Percentiles rank a stretch among this genome's conserved stretches.
Conservation (phyloP, 1,139 yeast genomes). For the Saccharomyces pastorianus region DNA sequence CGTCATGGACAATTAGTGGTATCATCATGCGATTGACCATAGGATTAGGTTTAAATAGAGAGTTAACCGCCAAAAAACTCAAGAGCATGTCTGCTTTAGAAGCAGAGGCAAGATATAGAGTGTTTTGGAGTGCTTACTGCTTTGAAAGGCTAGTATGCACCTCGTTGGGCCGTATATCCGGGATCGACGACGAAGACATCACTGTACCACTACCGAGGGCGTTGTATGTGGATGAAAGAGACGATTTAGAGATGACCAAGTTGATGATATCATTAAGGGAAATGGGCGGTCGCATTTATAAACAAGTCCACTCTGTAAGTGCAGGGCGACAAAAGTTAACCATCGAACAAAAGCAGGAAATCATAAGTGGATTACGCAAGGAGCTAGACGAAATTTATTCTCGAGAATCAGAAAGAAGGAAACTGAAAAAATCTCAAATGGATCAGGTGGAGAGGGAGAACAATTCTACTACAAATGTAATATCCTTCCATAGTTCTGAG, state of each 20-base stretch:
- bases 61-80: slow-evolving; percentile 26
- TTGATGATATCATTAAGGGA: slow-evolving; percentile 37
- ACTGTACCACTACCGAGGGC: slow-evolving; percentile 38
- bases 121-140: slow-evolving; percentile 46
- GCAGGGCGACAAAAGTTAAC: slow-evolving; percentile 28
- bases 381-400: slow-evolving; percentile 40
- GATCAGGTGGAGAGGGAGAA: slow-evolving; percentile 3
- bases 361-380: slow-evolving; percentile 31
- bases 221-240: slow-evolving; percentile 35
- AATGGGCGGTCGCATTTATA: slow-evolving; percentile 39
- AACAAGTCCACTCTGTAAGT: slow-evolving; percentile 37
- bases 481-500: slow-evolving; percentile 37
- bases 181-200: slow-evolving; percentile 41
- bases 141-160: slow-evolving; percentile 41
- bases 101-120: slow-evolving; percentile 37
- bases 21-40: slow-evolving; percentile 37
- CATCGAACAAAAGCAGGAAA: slow-evolving; percentile 27
- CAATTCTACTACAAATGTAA: slow-evolving; percentile 11
- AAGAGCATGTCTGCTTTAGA: slow-evolving; percentile 29
- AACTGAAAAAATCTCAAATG: slow-evolving; percentile 16
- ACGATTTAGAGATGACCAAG: slow-evolving; percentile 35
- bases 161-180: slow-evolving; percentile 39
- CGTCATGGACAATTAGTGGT: slow-evolving; percentile 45
- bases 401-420: slow-evolving; percentile 18
- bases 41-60: slow-evolving; percentile 39